Base-by-base conservation (phyloP, 2,329 filamentous ascomycete genomes). In the Ascomycota sp. region DNA sequence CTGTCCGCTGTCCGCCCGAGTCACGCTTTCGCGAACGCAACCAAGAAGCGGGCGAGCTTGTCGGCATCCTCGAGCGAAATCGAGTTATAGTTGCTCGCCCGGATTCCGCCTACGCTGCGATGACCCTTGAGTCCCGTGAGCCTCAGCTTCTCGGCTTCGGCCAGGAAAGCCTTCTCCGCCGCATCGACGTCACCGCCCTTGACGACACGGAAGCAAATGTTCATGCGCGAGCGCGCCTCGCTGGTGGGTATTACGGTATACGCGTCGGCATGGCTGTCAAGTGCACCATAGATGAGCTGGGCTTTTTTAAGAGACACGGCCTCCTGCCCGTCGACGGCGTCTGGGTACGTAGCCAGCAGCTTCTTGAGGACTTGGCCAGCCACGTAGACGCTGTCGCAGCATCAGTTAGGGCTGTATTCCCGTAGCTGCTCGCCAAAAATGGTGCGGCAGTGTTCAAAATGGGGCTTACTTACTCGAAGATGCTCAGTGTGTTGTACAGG, bases 401-500 rank as follows among this genome's bases (percentile, higher is more conserved):
- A n/a, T n/a, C n/a, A n/a, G n/a, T n/a, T n/a, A n/a, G n/a, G n/a
- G n/a, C n/a, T n/a, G n/a, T n/a, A n/a, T n/a, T n/a, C n/a, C n/a
- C n/a, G n/a, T n/a, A n/a, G n/a, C n/a, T n/a, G n/a, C n/a, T n/a
- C n/a, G n/a, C n/a, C n/a, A n/a, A n/a, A n/a, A n/a, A n/a, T n/a
- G n/a, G n/a, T n/a, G n/a, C n/a, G n/a, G n/a, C 23, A 33, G 29
- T 23, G 17, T 21, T 17, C 11, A 12, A 7, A 25, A 7, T 11
- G 15, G 19, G n/a, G 2, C 22, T 1, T 4, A 54, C 65, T 45
- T 50, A 71, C 68, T 70, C 85, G 44, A 95, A 93, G 44, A 95
- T 92, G 44, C 81, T 85, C 8, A 95, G 59, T 0, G 86, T 95
- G 55, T 95, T 95, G 60, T 95, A 95, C 20, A 95, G 64, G 41